Evolutionary conservation across 306 rosid genomes (phyloP).

Genomic region (Cyamopsis tetragonoloba): DNA sequence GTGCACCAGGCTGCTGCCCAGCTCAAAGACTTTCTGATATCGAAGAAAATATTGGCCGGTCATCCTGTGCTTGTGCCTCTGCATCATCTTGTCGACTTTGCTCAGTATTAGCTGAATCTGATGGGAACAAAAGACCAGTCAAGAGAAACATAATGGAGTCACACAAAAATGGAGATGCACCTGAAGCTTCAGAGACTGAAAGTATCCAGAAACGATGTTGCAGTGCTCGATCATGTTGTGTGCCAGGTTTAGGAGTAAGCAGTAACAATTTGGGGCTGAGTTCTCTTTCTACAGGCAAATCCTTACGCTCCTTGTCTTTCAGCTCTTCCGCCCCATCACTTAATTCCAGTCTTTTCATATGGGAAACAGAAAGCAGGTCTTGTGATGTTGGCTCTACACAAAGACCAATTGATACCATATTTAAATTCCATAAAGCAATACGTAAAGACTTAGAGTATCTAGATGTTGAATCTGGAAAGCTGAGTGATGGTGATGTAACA

Average conservation of each 20-base stretch:
- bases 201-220: conserved; percentile 54
- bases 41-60: conserved; percentile 54
- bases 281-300: conserved; percentile 69
- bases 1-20: conserved; percentile 68
- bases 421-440: conserved; percentile 97
- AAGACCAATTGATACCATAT: conserved; percentile 94
- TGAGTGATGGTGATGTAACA: conserved; percentile 67
- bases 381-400: conserved; percentile 60
- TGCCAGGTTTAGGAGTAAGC: conserved; percentile 93
- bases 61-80: conserved; percentile 55
- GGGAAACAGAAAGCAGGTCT: conserved; percentile 76
- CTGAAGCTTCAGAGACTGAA: conserved; percentile 37
- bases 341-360: conserved; percentile 81
- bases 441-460: conserved; percentile 96
- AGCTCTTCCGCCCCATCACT: conserved; percentile 92
- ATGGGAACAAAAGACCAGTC: conserved; percentile 47
- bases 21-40: conserved; percentile 63
- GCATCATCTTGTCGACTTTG: conserved; percentile 52
- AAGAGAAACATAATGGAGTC: conserved; percentile 41
- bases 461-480: conserved; percentile 97
- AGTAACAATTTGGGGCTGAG: conserved; percentile 71
- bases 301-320: conserved; percentile 85
- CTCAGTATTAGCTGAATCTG: conserved; percentile 45
- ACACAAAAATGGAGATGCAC: conserved; percentile 42
- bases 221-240: conserved; percentile 63